phyloP scores from a whole-genome alignment of 495 filamentous ascomycete genomes.

The Xylaria sp. region DNA sequence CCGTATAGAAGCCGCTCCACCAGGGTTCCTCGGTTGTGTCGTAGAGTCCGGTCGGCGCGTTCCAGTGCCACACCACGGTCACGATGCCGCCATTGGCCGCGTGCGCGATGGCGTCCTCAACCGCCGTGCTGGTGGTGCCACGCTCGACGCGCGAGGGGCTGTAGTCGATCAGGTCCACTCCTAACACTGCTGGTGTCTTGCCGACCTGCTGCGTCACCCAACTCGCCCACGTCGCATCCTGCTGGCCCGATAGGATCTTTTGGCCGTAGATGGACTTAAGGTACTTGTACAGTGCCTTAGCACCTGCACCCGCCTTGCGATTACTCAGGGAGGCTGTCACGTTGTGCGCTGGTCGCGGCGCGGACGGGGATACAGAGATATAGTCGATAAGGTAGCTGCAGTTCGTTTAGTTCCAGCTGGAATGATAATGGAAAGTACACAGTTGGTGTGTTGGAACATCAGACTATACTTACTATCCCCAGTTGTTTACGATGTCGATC shows the following conservation, averaged over 20 bases:
- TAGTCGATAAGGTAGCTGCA: constrained; percentile 50
- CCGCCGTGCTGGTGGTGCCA: constrained; percentile 44
- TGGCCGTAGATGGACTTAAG: constrained; percentile 53
- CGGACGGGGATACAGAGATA: constrained; percentile 46
- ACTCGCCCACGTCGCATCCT: constrained; percentile 45
- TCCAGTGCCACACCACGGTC: constrained; percentile 57
- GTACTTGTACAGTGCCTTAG: constrained; percentile 44
- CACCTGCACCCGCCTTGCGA: constrained; percentile 32
- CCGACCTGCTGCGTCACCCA: constrained; percentile 51
- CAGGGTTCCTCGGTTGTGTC: constrained; percentile 52
- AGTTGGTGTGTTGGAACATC: background rate
- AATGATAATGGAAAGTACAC: no score
- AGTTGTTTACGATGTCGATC: constrained; percentile 53
- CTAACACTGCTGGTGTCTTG: constrained; percentile 54
- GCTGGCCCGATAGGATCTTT: constrained; percentile 57
- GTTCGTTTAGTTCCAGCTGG: background rate
- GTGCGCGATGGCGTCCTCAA: constrained; percentile 56
- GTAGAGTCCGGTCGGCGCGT: constrained; percentile 44
- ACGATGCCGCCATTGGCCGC: constrained; percentile 51
- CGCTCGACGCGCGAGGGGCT: constrained; percentile 51
- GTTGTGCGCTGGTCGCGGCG: constrained; percentile 45
- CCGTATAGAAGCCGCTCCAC: constrained; percentile 58
- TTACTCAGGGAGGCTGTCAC: constrained; percentile 44
- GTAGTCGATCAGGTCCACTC: constrained; percentile 57
- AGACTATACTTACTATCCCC: constrained; percentile 46